phyloP scores from a whole-genome alignment of 2,329 filamentous ascomycete species.

The Diaporthe aspalathi region DNA sequence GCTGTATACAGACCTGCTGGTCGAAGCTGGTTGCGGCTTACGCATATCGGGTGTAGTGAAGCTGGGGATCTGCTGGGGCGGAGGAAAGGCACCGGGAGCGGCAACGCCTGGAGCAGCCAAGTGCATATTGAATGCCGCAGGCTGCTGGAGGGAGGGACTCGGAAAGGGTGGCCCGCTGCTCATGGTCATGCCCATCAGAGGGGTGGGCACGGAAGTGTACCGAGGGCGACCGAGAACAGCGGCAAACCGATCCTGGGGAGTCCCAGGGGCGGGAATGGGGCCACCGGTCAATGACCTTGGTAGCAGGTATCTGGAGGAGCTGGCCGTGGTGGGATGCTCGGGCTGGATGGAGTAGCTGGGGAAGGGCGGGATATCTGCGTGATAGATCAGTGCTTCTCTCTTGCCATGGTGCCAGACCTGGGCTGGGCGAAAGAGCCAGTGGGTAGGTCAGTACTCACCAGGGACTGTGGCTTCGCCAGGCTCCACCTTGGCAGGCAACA shows the following conservation, averaged over 20 bases:
- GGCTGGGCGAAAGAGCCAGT: no score
- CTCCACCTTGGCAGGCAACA: background rate
- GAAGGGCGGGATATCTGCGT: background rate
- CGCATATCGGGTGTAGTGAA: background rate
- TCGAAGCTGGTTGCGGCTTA: background rate
- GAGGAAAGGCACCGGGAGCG: background rate
- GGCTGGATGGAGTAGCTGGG: conserved; percentile 9
- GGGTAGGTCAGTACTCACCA: background rate
- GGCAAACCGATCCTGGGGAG: conserved; percentile 34
- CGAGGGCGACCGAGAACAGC: conserved; percentile 24
- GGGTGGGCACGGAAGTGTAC: background rate
- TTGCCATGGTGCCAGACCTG: background rate
- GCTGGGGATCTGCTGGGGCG: background rate
- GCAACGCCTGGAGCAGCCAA: conserved; percentile 8
- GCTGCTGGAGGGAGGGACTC: background rate
- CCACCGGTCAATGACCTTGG: background rate
- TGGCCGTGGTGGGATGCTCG: background rate
- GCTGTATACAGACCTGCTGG: background rate
- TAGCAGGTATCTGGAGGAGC: background rate
- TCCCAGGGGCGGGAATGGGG: conserved; percentile 20
- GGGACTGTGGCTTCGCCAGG: conserved; percentile 1
- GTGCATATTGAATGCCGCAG: background rate
- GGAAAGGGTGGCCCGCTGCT: background rate
- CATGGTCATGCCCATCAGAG: background rate
- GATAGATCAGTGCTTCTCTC: background rate